Conservation (phyloP, 2,329 filamentous ascomycete genomes). For the Pseudogymnoascus sp. region DNA sequence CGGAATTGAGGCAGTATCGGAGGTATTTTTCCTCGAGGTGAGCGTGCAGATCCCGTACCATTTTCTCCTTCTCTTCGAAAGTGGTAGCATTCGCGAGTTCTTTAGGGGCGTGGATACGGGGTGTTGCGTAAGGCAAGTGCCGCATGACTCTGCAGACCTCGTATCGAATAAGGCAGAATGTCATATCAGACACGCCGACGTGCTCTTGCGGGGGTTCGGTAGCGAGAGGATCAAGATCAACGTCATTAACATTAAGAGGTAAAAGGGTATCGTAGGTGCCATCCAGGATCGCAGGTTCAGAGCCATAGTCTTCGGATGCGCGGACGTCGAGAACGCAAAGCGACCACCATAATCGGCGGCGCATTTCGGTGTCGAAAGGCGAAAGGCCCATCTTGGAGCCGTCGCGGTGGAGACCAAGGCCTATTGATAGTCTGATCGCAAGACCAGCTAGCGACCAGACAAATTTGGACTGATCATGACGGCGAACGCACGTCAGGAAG, state of each 20-base stretch:
- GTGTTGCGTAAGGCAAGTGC: conserved; percentile 13
- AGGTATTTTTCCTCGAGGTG: conserved; percentile 27
- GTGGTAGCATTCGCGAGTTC: conserved; percentile 12
- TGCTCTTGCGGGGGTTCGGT: conserved; percentile 19
- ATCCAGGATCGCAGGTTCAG: conserved; percentile 50
- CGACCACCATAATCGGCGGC: conserved; percentile 53
- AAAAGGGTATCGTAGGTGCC: conserved; percentile 51
- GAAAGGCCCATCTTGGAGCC: conserved; percentile 44
- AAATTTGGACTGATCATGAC: conserved; percentile 35
- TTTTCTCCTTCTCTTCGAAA: conserved; percentile 27
- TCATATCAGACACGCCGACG: conserved; percentile 32
- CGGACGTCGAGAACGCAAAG: conserved; percentile 52
- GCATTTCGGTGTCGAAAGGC: conserved; percentile 54
- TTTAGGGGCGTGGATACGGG: conserved; percentile 12
- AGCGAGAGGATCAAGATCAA: conserved; percentile 35
- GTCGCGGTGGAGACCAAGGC: conserved; percentile 53
- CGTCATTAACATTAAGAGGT: conserved; percentile 42
- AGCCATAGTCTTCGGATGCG: conserved; percentile 55
- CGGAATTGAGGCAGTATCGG: conserved; percentile 31
- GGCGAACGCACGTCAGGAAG: conserved; percentile 46
- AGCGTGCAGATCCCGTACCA: conserved; percentile 25
- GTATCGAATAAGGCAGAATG: conserved; percentile 31
- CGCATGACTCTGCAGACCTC: conserved; percentile 26
- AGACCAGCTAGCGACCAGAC: conserved; percentile 52
- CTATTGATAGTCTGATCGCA: conserved; percentile 50